A percentile compares a stretch with the other conserved stretches of the same genome.
phyloP scores from a whole-genome alignment of 306 rosid species.

The Vigna angularis region DNA sequence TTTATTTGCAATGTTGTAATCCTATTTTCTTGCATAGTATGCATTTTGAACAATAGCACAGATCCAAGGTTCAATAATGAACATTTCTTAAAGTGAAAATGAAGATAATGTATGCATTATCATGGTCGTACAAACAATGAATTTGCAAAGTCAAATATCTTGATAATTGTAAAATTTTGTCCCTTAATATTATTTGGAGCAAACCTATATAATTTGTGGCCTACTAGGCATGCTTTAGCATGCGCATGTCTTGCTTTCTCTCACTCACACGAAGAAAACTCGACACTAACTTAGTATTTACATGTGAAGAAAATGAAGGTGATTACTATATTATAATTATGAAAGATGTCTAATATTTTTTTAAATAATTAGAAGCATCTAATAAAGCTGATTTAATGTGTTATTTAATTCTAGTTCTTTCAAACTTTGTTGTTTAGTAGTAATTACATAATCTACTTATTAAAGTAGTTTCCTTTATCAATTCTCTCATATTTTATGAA shows the following conservation, averaged over 20 bases:
- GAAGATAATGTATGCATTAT: conserved; percentile 7
- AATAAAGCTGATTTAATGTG: too few species aligned
- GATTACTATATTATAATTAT: too few species aligned
- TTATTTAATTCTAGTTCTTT: background rate
- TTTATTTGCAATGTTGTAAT: conserved; percentile 24
- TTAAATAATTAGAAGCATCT: background rate
- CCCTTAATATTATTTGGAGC: background rate
- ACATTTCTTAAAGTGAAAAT: background rate
- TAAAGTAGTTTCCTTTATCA: too few species aligned
- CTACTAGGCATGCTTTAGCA: conserved; percentile 16
- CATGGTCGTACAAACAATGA: conserved; percentile 18
- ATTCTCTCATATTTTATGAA: too few species aligned
- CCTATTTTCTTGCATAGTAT: background rate
- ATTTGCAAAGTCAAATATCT: conserved; percentile 28
- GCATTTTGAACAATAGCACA: conserved; percentile 27
- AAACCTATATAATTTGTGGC: background rate
- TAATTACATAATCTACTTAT: background rate
- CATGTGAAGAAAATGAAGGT: too few species aligned
- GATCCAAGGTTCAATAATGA: conserved; percentile 27
- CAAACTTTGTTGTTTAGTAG: background rate
- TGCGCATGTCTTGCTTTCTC: background rate
- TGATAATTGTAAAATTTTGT: conserved; percentile 38
- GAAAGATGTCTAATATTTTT: background rate
- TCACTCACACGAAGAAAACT: background rate
- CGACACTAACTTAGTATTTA: background rate